Conservation (phyloP, 1,284 basidiomycete genomes). For the Tremellales sp. region DNA sequence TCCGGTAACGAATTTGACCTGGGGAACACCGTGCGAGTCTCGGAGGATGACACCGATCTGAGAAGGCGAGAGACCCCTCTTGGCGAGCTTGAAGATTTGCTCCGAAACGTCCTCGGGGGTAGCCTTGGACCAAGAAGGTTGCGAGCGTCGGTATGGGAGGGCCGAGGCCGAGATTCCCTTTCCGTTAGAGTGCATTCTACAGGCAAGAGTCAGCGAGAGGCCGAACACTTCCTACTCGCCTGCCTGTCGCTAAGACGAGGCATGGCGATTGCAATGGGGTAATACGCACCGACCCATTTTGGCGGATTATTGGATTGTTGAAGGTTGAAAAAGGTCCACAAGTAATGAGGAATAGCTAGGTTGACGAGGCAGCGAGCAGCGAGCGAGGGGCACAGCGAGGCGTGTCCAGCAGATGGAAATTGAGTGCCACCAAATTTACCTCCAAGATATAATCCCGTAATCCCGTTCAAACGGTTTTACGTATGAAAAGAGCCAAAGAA, state of each 20-base stretch:
- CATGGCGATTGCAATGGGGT: too few relatives aligned
- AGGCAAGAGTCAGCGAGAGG: constrained; percentile 1
- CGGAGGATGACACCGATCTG: constrained; percentile 98
- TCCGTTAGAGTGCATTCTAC: constrained; percentile 89
- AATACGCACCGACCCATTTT: constrained; percentile 40
- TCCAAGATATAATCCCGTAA: constrained; percentile 2
- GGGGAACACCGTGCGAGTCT: constrained; percentile 95
- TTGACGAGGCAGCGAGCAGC: neutral
- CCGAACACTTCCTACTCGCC: too few relatives aligned
- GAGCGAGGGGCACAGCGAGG: neutral
- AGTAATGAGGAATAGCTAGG: constrained; percentile 2
- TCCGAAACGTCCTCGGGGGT: constrained; percentile 92
- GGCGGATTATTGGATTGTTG: constrained; percentile 13
- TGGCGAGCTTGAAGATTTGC: constrained; percentile 94
- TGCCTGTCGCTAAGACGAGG: too few relatives aligned
- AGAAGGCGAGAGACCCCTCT: constrained; percentile 95
- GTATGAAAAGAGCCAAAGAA: neutral
- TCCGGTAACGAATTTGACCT: constrained; percentile 94
- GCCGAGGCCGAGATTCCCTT: constrained; percentile 99
- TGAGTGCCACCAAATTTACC: neutral
- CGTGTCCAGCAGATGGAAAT: neutral
- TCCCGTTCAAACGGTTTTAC: neutral
- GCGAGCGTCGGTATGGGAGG: constrained; percentile 92
- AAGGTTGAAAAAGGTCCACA: too few relatives aligned
- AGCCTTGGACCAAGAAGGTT: constrained; percentile 95